Conservation (phyloP, 495 filamentous ascomycete genomes). For the Aspergillus homomorphus region DNA sequence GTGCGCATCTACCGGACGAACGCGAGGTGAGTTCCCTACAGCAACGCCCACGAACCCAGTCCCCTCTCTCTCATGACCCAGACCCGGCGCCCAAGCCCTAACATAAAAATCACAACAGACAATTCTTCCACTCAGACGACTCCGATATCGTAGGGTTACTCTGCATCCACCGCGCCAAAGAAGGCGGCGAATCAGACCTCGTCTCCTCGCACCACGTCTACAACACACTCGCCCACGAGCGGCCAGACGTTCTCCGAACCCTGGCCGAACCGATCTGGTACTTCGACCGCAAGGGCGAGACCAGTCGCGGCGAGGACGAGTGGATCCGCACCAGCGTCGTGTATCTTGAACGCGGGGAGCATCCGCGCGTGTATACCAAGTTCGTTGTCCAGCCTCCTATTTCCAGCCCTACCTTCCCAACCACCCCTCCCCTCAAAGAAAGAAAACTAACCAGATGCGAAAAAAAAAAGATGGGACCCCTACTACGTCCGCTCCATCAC, state of each 20-base stretch:
- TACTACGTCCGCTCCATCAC: slow-evolving; percentile 69
- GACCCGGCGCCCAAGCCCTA: background rate
- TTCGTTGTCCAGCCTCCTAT: slow-evolving; percentile 14
- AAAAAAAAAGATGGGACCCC: slow-evolving; percentile 65
- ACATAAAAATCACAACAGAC: slow-evolving; percentile 33
- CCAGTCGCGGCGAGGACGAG: slow-evolving; percentile 66
- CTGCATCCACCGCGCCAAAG: slow-evolving; percentile 72
- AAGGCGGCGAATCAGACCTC: slow-evolving; percentile 84
- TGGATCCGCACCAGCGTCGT: slow-evolving; percentile 73
- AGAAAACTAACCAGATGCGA: slow-evolving; percentile 6
- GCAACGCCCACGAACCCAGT: no score
- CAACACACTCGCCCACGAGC: slow-evolving; percentile 70
- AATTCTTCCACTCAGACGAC: slow-evolving; percentile 82
- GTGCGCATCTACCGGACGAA: slow-evolving; percentile 89
- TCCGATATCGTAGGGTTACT: slow-evolving; percentile 81
- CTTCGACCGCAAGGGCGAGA: slow-evolving; percentile 92
- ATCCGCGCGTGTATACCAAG: slow-evolving; percentile 55
- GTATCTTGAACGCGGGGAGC: slow-evolving; percentile 61
- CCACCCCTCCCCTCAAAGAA: background rate
- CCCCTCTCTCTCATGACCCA: background rate
- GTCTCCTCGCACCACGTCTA: slow-evolving; percentile 77
- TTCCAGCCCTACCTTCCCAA: background rate
- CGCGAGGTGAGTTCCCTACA: slow-evolving; percentile 67
- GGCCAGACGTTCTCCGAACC: slow-evolving; percentile 73
- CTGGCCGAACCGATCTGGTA: slow-evolving; percentile 83